Percentiles rank a stretch among this genome's conserved stretches.
Evolutionary conservation across 1,284 basidiomycete genomes (phyloP).

Genomic region (Leccinum holopus): DNA sequence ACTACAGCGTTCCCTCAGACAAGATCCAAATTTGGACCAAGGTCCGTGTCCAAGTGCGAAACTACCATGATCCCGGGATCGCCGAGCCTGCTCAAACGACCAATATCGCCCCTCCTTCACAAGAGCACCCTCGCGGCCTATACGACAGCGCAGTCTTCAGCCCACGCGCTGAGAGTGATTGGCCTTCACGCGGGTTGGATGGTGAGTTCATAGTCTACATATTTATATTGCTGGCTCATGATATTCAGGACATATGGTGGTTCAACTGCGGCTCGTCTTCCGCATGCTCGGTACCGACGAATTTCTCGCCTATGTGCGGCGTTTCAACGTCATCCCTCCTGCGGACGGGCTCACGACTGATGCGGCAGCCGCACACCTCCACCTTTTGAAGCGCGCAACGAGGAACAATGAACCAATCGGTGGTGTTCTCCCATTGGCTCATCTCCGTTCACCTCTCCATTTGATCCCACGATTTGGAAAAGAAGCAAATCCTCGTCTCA

Average conservation of each 20-base stretch:
- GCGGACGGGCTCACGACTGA: background rate
- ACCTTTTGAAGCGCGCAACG: background rate
- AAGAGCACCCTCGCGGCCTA: background rate
- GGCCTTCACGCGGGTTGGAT: background rate
- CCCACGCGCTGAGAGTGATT: background rate
- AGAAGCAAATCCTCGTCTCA: background rate
- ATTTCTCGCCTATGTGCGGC: background rate
- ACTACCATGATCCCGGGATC: background rate
- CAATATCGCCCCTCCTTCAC: background rate
- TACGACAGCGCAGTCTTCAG: background rate
- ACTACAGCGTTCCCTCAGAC: background rate
- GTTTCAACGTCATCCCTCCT: background rate
- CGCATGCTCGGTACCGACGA: background rate
- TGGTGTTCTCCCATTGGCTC: background rate
- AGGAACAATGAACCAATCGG: background rate
- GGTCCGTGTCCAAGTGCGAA: background rate
- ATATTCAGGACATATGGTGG: background rate
- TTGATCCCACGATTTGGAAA: background rate
- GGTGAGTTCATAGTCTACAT: background rate
- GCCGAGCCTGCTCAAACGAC: background rate
- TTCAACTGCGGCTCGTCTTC: background rate
- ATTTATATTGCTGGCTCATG: background rate
- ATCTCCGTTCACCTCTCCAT: background rate
- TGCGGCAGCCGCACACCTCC: background rate
- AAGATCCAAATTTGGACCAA: slow-evolving; percentile 1